These are phyloP conservation scores for Jaenimonas drosophilae DNA, from an alignment of 208 protist genomes.

Conservation along the genomic window DNA sequence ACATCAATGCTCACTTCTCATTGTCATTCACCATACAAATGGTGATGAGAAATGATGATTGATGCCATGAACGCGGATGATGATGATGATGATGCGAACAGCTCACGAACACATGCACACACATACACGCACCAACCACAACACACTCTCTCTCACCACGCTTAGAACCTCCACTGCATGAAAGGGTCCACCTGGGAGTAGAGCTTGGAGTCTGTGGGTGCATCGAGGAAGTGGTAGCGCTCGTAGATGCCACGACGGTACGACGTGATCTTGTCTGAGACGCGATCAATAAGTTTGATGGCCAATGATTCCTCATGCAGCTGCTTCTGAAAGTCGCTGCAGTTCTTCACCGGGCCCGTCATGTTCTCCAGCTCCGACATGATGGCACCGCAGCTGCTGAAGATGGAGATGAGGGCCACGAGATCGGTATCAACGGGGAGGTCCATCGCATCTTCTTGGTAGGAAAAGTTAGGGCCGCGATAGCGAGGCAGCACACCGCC, in stretches of 20 bases:
- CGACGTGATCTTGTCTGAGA: slow-evolving; percentile 8
- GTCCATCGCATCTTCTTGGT: slow-evolving; percentile 18
- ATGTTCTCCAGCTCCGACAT: slow-evolving; percentile 18
- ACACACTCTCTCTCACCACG: neutral
- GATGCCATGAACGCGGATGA: no score
- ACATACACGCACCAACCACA: no score
- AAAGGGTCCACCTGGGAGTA: neutral
- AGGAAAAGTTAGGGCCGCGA: slow-evolving; percentile 16
- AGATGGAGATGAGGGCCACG: slow-evolving; percentile 12
- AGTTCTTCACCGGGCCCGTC: slow-evolving; percentile 5
- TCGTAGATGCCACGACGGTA: slow-evolving; percentile 8
- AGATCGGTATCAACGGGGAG: slow-evolving; percentile 21
- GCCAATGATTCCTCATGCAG: slow-evolving; percentile 21
- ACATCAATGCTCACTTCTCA: no score
- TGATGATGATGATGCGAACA: no score
- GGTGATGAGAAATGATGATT: no score
- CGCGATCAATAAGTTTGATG: slow-evolving; percentile 12
- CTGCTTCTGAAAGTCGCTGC: slow-evolving; percentile 28
- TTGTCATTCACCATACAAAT: no score
- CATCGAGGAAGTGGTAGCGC: slow-evolving; percentile 12
- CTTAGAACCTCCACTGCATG: slow-evolving; percentile 5
- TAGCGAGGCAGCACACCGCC: slow-evolving; percentile 11
- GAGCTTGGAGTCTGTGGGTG: neutral
- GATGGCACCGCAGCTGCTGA: slow-evolving; percentile 15
- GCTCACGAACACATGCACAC: no score